Conservation (phyloP, 2,329 filamentous ascomycete genomes). For the Ceratocystis smalleyi region DNA sequence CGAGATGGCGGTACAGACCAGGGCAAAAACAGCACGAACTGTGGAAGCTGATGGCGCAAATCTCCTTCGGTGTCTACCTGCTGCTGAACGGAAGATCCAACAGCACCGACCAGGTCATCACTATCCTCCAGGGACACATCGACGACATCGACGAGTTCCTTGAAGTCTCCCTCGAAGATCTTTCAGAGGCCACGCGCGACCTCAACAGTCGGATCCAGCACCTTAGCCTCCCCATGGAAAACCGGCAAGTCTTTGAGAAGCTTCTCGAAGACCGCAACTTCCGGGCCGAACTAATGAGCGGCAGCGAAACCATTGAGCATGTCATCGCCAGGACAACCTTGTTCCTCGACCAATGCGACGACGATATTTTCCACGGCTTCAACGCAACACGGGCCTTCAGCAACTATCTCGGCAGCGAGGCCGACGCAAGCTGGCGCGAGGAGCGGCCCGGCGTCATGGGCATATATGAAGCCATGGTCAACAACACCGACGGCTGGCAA, state of each 20-base stretch:
- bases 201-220: conserved; percentile 66
- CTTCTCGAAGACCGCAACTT: conserved; percentile 79
- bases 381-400: conserved; percentile 62
- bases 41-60: conserved; percentile 79
- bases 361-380: conserved; percentile 65
- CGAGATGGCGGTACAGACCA: conserved; percentile 59
- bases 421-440: conserved; percentile 42
- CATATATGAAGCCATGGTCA: conserved; percentile 79
- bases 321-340: conserved; percentile 66
- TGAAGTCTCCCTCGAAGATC: conserved; percentile 71
- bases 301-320: conserved; percentile 83
- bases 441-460: conserved; percentile 49
- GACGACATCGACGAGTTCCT: conserved; percentile 88
- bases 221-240: conserved; percentile 68
- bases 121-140: conserved; percentile 79
- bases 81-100: conserved; percentile 74
- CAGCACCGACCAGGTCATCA: conserved; percentile 73
- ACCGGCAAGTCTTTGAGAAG: conserved; percentile 65
- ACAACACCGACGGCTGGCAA: conserved; percentile 82
- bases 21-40: conserved; percentile 73
- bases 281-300: conserved; percentile 63
- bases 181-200: conserved; percentile 62
- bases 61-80: conserved; percentile 84
- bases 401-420: conserved; percentile 54
- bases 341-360: conserved; percentile 59